phyloP scores from a whole-genome alignment of 345 rosid species.

The Lepidium aucheri region DNA sequence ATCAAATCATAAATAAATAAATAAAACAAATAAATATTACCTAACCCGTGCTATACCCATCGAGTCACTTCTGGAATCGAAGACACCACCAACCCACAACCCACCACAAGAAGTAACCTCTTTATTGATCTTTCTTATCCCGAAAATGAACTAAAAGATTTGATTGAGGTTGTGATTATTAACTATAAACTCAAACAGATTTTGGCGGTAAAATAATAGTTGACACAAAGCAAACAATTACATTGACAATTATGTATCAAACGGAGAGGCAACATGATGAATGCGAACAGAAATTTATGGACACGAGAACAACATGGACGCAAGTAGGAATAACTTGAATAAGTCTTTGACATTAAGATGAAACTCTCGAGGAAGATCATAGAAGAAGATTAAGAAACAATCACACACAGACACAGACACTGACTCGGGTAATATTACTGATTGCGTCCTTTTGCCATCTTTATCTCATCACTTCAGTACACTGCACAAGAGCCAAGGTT shows the following conservation, averaged over 20 bases:
- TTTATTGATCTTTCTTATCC: too few species aligned
- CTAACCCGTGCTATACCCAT: too few species aligned
- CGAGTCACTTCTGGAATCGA: too few species aligned
- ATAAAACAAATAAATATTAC: too few species aligned
- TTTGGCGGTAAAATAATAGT: not conserved
- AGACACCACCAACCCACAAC: too few species aligned
- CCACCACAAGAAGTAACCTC: too few species aligned
- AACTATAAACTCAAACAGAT: too few species aligned
- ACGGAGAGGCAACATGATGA: too few species aligned
- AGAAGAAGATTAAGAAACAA: slow-evolving; percentile 3
- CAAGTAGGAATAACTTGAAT: not conserved
- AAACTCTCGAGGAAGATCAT: slow-evolving; percentile 1
- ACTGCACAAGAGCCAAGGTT: slow-evolving; percentile 34
- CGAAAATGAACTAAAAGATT: too few species aligned
- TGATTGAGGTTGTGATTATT: too few species aligned
- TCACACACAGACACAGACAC: not conserved
- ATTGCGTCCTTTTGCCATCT: not conserved
- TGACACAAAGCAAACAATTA: not conserved
- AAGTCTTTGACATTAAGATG: not conserved
- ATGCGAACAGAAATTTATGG: not conserved
- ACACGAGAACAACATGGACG: slow-evolving; percentile 2
- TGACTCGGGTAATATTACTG: slow-evolving; percentile 3
- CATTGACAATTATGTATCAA: too few species aligned
- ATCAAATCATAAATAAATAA: too few species aligned
- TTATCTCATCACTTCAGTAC: slow-evolving; percentile 56